A percentile compares a stretch with the other conserved stretches of the same genome.
These are phyloP conservation scores for Saitozyma podzolica DNA, from an alignment of 768 basidiomycete genomes.

Conservation along the genomic window DNA sequence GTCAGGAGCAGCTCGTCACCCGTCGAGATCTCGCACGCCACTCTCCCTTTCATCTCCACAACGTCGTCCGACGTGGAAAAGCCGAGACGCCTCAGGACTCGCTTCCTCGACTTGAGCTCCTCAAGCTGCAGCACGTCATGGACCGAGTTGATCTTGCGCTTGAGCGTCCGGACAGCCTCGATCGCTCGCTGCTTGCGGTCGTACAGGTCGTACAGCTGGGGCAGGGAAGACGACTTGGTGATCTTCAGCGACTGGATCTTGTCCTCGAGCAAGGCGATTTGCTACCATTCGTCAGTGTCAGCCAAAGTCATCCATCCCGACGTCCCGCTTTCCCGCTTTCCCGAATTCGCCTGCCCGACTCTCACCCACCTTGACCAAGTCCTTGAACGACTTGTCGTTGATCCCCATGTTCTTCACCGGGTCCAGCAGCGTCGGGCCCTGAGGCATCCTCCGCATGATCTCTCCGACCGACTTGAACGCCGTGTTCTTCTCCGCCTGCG, in stretches of 20 bases:
- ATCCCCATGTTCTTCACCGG: conserved; percentile 94
- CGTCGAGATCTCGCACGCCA: conserved; percentile 96
- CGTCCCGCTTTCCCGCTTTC: neutral
- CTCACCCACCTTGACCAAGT: conserved; percentile 71
- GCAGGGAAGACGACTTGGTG: conserved; percentile 73
- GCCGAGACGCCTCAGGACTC: conserved; percentile 84
- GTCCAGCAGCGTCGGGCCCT: conserved; percentile 82
- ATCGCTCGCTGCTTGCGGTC: conserved; percentile 65
- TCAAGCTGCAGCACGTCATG: conserved; percentile 92
- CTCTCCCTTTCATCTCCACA: conserved; percentile 95
- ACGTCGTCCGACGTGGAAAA: conserved; percentile 89
- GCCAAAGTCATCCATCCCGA: neutral
- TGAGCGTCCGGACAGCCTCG: conserved; percentile 61
- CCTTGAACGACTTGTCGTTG: conserved; percentile 87
- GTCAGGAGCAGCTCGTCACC: conserved; percentile 95
- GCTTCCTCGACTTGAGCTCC: conserved; percentile 92
- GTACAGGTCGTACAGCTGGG: conserved; percentile 78
- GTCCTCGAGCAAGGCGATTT: conserved; percentile 86
- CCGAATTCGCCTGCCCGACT: neutral
- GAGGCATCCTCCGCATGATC: conserved; percentile 84
- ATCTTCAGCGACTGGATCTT: conserved; percentile 78
- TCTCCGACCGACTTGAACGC: conserved; percentile 88
- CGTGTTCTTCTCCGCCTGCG: conserved; percentile 71
- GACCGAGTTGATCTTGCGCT: conserved; percentile 82
- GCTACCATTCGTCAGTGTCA: conserved; percentile 57